Percentiles rank a stretch among this genome's conserved stretches.
These are phyloP conservation scores for Fomitopsis serialis DNA, from an alignment of 768 basidiomycete species.

Conservation along the genomic window DNA sequence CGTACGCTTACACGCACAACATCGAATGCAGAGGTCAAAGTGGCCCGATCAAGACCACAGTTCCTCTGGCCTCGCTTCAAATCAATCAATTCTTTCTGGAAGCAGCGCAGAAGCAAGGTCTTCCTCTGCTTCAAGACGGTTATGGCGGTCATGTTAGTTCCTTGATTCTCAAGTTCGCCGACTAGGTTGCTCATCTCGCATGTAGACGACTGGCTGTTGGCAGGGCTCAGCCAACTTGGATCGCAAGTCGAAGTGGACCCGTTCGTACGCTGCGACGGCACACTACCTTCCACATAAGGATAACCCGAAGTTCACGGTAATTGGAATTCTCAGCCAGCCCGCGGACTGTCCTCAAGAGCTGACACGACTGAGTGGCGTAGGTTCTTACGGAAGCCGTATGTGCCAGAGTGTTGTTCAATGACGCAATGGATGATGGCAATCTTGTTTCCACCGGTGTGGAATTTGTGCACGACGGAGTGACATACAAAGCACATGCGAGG, in stretches of 20 bases:
- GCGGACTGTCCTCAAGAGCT: neutral
- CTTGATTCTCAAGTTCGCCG: neutral
- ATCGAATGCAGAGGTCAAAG: neutral
- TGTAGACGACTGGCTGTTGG: constrained; percentile 1
- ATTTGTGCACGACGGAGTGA: constrained; percentile 24
- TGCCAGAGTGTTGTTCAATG: constrained; percentile 7
- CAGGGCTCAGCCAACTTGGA: constrained; percentile 11
- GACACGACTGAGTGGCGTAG: constrained; percentile 11
- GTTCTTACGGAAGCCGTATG: constrained; percentile 23
- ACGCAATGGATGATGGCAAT: neutral
- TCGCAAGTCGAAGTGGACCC: constrained; percentile 11
- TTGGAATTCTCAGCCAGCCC: neutral
- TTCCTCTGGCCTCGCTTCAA: neutral
- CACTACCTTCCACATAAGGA: neutral
- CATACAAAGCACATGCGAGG: constrained; percentile 27
- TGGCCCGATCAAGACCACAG: constrained; percentile 1
- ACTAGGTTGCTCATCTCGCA: neutral
- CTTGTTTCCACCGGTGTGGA: constrained; percentile 31
- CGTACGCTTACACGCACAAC: neutral
- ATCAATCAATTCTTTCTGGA: neutral
- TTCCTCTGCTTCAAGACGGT: neutral
- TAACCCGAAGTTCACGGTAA: neutral
- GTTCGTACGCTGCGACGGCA: constrained; percentile 19
- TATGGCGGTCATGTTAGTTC: constrained; percentile 4
- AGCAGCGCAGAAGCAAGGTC: neutral